phyloP scores from a whole-genome alignment of 306 rosid species.

The Hippophae gyantsensis region DNA sequence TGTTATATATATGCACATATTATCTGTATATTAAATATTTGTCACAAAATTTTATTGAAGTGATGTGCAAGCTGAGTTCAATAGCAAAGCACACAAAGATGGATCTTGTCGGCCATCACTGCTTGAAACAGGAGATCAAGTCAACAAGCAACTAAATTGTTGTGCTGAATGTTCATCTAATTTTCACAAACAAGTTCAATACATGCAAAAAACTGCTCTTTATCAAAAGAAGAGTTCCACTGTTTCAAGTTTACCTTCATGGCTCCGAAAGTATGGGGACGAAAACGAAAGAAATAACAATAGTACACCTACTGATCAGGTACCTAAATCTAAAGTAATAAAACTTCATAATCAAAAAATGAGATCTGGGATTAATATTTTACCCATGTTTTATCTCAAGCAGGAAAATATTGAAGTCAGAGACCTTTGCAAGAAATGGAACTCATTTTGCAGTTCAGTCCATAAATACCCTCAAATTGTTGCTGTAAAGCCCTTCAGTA shows the following conservation, averaged over 20 bases:
- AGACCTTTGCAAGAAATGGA: constrained; percentile 63
- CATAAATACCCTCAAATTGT: constrained; percentile 21
- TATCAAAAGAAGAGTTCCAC: too few species aligned
- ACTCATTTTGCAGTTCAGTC: constrained; percentile 48
- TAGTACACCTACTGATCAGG: constrained; percentile 29
- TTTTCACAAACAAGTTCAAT: constrained; percentile 26
- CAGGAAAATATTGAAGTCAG: constrained; percentile 44
- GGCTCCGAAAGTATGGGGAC: constrained; percentile 62
- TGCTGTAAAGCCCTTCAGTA: constrained; percentile 24
- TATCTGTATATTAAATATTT: neutral
- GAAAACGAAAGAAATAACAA: constrained; percentile 25
- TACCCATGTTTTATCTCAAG: constrained; percentile 7
- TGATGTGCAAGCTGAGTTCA: constrained; percentile 37
- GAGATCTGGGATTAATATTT: neutral
- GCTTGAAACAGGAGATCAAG: too few species aligned
- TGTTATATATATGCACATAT: too few species aligned
- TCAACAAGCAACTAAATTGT: constrained; percentile 32
- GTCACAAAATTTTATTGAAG: constrained; percentile 11
- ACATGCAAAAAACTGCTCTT: constrained; percentile 8
- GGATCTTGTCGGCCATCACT: neutral
- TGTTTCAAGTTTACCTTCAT: constrained; percentile 40
- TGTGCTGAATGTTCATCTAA: constrained; percentile 38
- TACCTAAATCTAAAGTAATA: neutral
- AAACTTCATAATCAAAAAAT: neutral
- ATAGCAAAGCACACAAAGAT: constrained; percentile 33